Conservation (phyloP, 805 yeast genomes). For the Spathaspora gorwiae region DNA sequence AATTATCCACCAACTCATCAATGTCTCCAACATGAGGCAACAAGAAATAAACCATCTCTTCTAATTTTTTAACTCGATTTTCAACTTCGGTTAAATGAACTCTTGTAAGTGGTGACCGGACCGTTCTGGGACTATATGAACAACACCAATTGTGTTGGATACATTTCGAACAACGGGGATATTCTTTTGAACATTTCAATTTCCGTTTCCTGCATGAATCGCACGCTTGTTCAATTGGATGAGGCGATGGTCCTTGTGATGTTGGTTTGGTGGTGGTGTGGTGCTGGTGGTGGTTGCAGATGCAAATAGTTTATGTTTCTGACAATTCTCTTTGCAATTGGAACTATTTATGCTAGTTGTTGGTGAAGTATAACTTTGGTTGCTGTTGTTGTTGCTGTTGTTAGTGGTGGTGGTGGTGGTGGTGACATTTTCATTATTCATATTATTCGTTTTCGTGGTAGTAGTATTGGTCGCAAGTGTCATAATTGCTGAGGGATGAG, state of each 20-base stretch:
- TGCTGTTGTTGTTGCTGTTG: background rate
- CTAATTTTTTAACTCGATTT: conserved; percentile 30
- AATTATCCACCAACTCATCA: conserved; percentile 13
- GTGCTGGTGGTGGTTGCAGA: background rate
- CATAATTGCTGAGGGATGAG: background rate
- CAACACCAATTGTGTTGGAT: conserved; percentile 68
- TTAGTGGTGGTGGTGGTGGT: background rate
- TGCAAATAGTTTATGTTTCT: background rate
- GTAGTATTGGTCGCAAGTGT: background rate
- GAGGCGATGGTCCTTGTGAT: conserved; percentile 2
- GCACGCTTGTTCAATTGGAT: conserved; percentile 56
- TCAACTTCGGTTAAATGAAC: conserved; percentile 78
- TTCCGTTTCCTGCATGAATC: conserved; percentile 81
- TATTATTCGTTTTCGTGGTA: background rate
- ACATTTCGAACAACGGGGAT: conserved; percentile 75
- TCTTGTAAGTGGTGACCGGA: conserved; percentile 77
- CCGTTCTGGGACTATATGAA: conserved; percentile 70
- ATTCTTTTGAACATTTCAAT: conserved; percentile 73
- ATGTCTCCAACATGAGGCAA: conserved; percentile 21
- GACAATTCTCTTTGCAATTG: background rate
- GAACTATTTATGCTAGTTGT: too few relatives aligned
- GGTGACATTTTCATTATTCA: too few relatives aligned
- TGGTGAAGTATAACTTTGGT: background rate
- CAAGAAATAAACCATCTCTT: conserved; percentile 27
- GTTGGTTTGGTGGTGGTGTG: background rate